Evolutionary conservation across 2,329 filamentous ascomycete species (phyloP), one percentile per base, ranked within the genome.

Genomic region (Cryphonectria japonica): DNA sequence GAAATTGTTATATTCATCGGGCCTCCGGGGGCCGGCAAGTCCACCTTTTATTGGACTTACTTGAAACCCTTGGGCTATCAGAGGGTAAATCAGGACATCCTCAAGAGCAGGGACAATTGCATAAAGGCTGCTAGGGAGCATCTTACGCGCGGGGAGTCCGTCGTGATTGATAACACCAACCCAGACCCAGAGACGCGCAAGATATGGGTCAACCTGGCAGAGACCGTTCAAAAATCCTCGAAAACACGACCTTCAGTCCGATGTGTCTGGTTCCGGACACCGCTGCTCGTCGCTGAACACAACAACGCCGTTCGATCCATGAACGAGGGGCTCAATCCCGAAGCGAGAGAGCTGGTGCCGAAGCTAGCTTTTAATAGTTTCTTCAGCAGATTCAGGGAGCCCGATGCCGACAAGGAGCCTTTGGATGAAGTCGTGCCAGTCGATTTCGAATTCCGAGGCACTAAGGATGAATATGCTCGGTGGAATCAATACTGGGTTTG

Each of bases 81-180:
- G 78, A 88, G 96, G 64, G 88, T 98, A 41, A 99, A 98, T 76
- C 96, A 98, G 82, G 96, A 98, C 80, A 88, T 86, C 1, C 85
- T 98, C 63, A 97, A 97, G 80, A 85, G 80, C 74, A 83, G 86
- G 72, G 86, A 90, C 64, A 91, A 88, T 75, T 92, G 90, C 79
- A 81, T 98, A 72, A 93, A 93, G 80, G 88, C 87, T 34, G 94
- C 95, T 19, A 85, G 84, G 66, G 87, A 92, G 62, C 81, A 88
- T 63, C 83, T 98, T 59, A 80, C 85, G 57, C 85, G 88, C 34
- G 90, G 91, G 1, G 85, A 85, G 32, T 92, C 93, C 2, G 89
- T 97, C 4, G 93, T 87, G 37, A 87, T 98, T 71, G 96, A 99
- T 81, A 98, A 97, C 80, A 98, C 96, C n/a, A 99, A 99, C 79